Evolutionary conservation across 2,329 filamentous ascomycete species (phyloP).

Genomic region (Paraconiothyrium brasiliense): DNA sequence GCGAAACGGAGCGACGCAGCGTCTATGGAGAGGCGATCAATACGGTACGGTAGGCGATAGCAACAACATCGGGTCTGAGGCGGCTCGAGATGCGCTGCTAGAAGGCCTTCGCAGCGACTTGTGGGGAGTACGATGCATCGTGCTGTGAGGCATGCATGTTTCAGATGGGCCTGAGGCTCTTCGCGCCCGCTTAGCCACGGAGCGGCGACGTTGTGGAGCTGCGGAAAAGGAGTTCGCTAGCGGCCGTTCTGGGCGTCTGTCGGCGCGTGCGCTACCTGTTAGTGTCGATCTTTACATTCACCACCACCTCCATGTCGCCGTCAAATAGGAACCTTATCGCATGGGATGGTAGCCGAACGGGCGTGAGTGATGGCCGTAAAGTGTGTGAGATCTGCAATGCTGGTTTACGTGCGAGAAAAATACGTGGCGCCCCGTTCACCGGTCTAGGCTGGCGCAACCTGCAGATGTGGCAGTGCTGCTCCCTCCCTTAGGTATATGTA

Average conservation of each 20-base stretch:
- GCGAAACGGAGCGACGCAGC: background rate
- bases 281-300: background rate
- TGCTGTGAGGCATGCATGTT: background rate
- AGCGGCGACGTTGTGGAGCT: slow-evolving; percentile 4
- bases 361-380: too few species aligned
- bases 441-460: too few species aligned
- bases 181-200: background rate
- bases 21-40: background rate
- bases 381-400: too few species aligned
- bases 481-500: too few species aligned
- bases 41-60: background rate
- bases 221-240: slow-evolving; percentile 14
- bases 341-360: background rate
- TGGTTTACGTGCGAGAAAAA: too few species aligned
- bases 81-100: background rate
- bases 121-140: background rate
- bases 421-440: too few species aligned
- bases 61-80: background rate
- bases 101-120: slow-evolving; percentile 2
- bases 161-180: background rate
- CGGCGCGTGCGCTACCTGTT: background rate
- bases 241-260: background rate
- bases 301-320: background rate
- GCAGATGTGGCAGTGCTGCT: too few species aligned
- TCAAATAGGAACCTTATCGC: background rate